A percentile compares a stretch with the other conserved stretches of the same genome.
Evolutionary conservation across 345 rosid species (phyloP).

Genomic region (Erysimum cheiranthoides): DNA sequence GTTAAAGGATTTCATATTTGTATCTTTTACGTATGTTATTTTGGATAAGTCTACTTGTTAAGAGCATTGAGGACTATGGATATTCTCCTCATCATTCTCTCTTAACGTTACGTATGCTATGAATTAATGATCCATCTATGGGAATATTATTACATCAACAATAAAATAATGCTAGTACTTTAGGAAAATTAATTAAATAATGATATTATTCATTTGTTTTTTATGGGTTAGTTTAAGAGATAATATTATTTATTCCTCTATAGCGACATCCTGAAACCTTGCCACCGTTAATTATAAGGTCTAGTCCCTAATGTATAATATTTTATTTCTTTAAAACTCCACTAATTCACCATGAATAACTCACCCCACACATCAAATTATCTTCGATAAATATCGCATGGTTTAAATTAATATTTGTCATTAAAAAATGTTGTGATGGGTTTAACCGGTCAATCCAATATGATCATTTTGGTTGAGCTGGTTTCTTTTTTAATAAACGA

Average conservation of each 20-base stretch:
- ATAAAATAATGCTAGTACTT: constrained; percentile 20
- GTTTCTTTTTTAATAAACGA: too few relatives aligned
- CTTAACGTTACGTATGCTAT: constrained; percentile 17
- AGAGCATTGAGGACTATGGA: constrained; percentile 30
- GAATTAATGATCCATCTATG: constrained; percentile 12
- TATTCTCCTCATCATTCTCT: constrained; percentile 24
- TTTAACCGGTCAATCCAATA: neutral
- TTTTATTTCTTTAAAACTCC: constrained; percentile 1
- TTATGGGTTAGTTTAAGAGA: constrained; percentile 31
- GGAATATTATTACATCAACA: constrained; percentile 27
- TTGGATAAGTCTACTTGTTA: constrained; percentile 36
- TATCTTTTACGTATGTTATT: too few relatives aligned
- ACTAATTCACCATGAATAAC: constrained; percentile 19
- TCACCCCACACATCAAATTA: constrained; percentile 18
- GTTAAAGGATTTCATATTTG: too few relatives aligned
- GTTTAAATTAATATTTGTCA: neutral
- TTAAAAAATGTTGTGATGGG: neutral
- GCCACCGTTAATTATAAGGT: constrained; percentile 25
- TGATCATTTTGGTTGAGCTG: neutral
- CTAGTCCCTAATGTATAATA: constrained; percentile 8
- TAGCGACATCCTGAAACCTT: constrained; percentile 36
- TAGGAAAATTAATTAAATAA: neutral
- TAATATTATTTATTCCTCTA: constrained; percentile 40
- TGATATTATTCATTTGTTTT: constrained; percentile 21
- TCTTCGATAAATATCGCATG: constrained; percentile 11